These are phyloP conservation scores for Talaromyces sp. DNA, from an alignment of 2,329 filamentous ascomycete species.

Conservation along the genomic window DNA sequence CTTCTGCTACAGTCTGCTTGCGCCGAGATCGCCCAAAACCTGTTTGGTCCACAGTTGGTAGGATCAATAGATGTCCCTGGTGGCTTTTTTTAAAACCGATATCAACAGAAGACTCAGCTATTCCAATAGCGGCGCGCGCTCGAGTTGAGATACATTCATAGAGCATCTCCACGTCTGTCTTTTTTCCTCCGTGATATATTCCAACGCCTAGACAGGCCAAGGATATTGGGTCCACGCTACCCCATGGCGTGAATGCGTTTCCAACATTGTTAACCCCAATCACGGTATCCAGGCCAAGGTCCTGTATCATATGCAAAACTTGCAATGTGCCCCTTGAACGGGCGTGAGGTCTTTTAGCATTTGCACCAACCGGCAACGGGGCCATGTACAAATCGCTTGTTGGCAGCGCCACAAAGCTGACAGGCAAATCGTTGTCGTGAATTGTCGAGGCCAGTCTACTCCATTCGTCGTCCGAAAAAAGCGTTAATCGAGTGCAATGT, in stretches of 20 bases:
- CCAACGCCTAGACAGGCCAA: conserved; percentile 60
- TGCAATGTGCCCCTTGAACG: conserved; percentile 56
- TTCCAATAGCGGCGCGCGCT: conserved; percentile 16
- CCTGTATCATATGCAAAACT: conserved; percentile 54
- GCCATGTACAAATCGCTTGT: conserved; percentile 71
- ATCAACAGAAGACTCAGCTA: neutral
- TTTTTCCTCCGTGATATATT: conserved; percentile 61
- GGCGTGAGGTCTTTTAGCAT: neutral
- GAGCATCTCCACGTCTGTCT: conserved; percentile 52
- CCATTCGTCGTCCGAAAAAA: conserved; percentile 50
- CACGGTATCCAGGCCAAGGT: conserved; percentile 53
- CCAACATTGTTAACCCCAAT: conserved; percentile 67
- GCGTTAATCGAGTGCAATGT: conserved; percentile 62
- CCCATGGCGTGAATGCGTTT: conserved; percentile 68
- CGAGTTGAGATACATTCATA: conserved; percentile 49
- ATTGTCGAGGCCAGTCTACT: conserved; percentile 44
- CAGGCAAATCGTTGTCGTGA: conserved; percentile 43
- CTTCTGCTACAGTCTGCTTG: neutral
- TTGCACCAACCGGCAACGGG: conserved; percentile 33
- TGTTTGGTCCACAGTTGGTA: neutral
- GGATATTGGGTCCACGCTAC: conserved; percentile 59
- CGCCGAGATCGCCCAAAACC: neutral
- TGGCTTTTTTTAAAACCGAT: neutral
- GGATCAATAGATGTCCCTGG: neutral
- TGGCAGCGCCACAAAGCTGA: conserved; percentile 64